Evolutionary conservation across 306 rosid genomes (phyloP).

Genomic region (Inga laurina): DNA sequence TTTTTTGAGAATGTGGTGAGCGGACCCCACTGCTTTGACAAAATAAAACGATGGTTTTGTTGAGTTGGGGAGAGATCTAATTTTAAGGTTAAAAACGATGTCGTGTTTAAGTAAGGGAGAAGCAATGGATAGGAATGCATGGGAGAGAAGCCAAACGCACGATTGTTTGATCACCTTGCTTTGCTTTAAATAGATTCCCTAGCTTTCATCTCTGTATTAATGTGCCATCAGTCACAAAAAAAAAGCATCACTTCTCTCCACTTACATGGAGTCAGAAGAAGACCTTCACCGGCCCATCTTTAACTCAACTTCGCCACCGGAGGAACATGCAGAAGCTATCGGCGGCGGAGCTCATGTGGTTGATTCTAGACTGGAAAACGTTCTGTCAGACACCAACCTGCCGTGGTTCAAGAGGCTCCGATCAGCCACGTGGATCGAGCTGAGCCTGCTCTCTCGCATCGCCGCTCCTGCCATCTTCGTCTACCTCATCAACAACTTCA

Average conservation of each 20-base stretch:
- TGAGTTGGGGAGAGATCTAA: too few relatives aligned
- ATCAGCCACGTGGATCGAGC: constrained; percentile 62
- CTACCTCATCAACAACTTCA: constrained; percentile 61
- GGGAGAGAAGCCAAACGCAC: too few relatives aligned
- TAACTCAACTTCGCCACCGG: not conserved
- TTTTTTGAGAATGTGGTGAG: not conserved
- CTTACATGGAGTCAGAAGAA: constrained; percentile 36
- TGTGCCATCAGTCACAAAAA: not conserved
- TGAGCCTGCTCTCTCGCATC: constrained; percentile 54
- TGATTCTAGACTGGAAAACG: constrained; percentile 48
- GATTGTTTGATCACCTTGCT: too few relatives aligned
- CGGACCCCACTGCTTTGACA: too few relatives aligned
- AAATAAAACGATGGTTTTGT: too few relatives aligned
- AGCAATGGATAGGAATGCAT: too few relatives aligned
- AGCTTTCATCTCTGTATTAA: too few relatives aligned
- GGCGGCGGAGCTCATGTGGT: not conserved
- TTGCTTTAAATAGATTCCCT: too few relatives aligned
- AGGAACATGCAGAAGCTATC: not conserved
- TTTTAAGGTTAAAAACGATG: too few relatives aligned
- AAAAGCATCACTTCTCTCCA: not conserved
- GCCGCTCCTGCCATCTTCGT: constrained; percentile 74
- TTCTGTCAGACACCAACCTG: constrained; percentile 45
- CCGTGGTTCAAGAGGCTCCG: constrained; percentile 36
- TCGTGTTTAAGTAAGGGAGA: too few relatives aligned
- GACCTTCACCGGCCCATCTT: constrained; percentile 31